Percentiles rank a stretch among this genome's conserved stretches.
Evolutionary conservation across 2,329 filamentous ascomycete genomes (phyloP).

Genomic region (Monosporascus ibericus): DNA sequence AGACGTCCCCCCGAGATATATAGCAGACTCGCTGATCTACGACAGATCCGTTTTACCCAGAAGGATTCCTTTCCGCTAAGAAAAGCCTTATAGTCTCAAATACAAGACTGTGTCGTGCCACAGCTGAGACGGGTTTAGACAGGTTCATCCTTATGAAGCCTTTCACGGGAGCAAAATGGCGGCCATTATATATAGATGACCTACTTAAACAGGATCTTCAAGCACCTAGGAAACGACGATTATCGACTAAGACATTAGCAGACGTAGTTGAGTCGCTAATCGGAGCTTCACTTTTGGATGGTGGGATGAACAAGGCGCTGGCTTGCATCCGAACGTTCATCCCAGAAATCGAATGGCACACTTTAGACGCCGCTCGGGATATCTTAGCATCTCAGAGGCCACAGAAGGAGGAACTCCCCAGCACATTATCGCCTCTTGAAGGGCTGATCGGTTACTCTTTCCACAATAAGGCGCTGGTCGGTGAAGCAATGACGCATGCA

Average conservation of each 20-base stretch:
- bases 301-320: conserved; percentile 58
- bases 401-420: conserved; percentile 27
- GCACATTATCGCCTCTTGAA: conserved; percentile 49
- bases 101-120: conserved; percentile 59
- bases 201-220: conserved; percentile 18
- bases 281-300: conserved; percentile 66
- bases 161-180: conserved; percentile 70
- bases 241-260: conserved; percentile 69
- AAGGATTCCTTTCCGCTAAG: conserved; percentile 64
- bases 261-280: conserved; percentile 85
- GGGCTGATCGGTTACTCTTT: conserved; percentile 67
- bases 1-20: background rate
- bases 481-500: conserved; percentile 76
- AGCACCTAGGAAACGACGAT: conserved; percentile 1
- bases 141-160: conserved; percentile 62
- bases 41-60: conserved; percentile 62
- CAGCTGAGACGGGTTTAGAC: conserved; percentile 59
- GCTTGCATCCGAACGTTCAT: conserved; percentile 62
- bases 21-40: conserved; percentile 7
- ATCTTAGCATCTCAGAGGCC: conserved; percentile 38
- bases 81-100: conserved; percentile 74
- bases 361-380: conserved; percentile 33
- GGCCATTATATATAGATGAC: conserved; percentile 52
- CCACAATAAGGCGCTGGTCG: conserved; percentile 57
- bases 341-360: conserved; percentile 49